Percentiles rank a stretch among this genome's conserved stretches.
phyloP scores from a whole-genome alignment of 768 basidiomycete genomes.

The Rubroboletus pulcherrimus region DNA sequence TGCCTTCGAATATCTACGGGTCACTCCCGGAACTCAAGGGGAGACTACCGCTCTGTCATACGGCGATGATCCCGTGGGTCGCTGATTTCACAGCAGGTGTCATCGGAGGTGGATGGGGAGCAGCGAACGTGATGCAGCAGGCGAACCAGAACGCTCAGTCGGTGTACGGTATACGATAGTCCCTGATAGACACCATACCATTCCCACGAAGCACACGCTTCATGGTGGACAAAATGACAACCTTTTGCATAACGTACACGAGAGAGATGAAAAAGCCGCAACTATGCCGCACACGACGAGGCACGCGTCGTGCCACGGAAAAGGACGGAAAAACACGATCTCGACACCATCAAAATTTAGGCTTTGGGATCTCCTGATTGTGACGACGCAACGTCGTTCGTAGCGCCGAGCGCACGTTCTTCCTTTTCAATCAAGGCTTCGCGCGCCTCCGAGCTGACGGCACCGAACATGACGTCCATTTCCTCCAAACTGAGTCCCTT shows the following conservation, averaged over 20 bases:
- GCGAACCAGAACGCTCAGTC: slow-evolving; percentile 60
- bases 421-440: slow-evolving; percentile 47
- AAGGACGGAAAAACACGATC: background rate
- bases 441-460: slow-evolving; percentile 53
- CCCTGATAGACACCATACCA: background rate
- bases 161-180: slow-evolving; percentile 48
- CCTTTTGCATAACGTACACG: too few species aligned
- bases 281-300: too few species aligned
- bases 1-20: slow-evolving; percentile 68
- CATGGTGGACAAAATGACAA: background rate
- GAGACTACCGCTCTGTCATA: slow-evolving; percentile 67
- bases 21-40: slow-evolving; percentile 51
- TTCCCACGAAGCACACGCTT: background rate
- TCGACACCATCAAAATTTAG: background rate
- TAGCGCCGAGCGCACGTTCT: slow-evolving; percentile 30
- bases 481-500: slow-evolving; percentile 54
- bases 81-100: slow-evolving; percentile 66
- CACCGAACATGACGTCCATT: slow-evolving; percentile 57
- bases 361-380: slow-evolving; percentile 5
- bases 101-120: slow-evolving; percentile 43
- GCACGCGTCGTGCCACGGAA: background rate
- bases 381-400: background rate
- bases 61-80: slow-evolving; percentile 83
- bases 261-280: background rate
- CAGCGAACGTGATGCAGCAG: slow-evolving; percentile 54